Conservation (phyloP, 306 rosid species). For the Coriaria nepalensis region DNA sequence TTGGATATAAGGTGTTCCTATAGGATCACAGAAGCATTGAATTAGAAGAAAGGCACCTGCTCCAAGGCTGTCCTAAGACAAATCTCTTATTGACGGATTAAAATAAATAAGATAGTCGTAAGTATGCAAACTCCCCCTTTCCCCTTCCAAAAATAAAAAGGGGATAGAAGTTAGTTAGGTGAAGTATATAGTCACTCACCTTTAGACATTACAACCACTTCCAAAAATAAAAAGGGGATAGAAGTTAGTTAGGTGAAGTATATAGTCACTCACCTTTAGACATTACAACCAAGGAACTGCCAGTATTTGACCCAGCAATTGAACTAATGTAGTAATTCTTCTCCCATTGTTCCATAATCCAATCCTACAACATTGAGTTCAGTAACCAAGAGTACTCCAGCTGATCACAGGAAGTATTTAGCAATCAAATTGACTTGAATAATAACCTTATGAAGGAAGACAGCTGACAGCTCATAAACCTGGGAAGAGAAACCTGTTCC, state of each 20-base stretch:
- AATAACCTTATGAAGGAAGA: conserved; percentile 74
- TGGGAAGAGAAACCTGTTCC: conserved; percentile 81
- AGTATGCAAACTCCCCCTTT: too few species aligned
- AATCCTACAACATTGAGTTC: conserved; percentile 35
- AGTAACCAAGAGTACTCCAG: conserved; percentile 7
- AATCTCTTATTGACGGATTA: too few species aligned
- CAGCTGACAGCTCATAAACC: conserved; percentile 75
- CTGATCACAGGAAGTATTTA: conserved; percentile 13
- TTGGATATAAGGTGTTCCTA: conserved; percentile 83
- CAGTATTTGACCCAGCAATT: conserved; percentile 77
- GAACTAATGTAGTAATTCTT: conserved; percentile 86
- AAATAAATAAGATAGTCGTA: too few species aligned
- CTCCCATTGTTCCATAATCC: conserved; percentile 99
- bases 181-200: conserved; percentile 29
- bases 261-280: conserved; percentile 56
- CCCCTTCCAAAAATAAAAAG: too few species aligned
- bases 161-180: too few species aligned
- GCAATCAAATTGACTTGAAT: conserved; percentile 11
- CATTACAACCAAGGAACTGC: conserved; percentile 94
- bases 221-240: too few species aligned
- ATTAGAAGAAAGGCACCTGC: background rate
- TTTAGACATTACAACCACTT: conserved; percentile 97
- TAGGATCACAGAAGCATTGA: conserved; percentile 1
- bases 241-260: background rate
- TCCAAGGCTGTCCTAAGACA: background rate